Percentiles rank a stretch among this genome's conserved stretches.
These are phyloP conservation scores for Atkinsonella hypoxylon DNA, from an alignment of 2,329 filamentous ascomycete genomes.

Conservation along the genomic window DNA sequence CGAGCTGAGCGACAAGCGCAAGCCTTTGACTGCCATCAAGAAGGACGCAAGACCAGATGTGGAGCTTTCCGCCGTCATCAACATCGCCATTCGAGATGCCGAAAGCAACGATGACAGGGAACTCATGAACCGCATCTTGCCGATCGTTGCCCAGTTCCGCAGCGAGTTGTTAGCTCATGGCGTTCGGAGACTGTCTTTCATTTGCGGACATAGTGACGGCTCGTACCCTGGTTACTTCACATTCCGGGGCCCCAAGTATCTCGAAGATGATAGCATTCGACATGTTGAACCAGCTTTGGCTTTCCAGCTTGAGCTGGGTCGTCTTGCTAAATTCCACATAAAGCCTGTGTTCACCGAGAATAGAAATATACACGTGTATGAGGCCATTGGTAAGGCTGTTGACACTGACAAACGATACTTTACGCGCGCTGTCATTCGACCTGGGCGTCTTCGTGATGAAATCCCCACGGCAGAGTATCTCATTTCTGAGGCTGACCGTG, in stretches of 20 bases:
- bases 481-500: conserved; percentile 88
- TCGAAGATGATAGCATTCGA: conserved; percentile 90
- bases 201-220: conserved; percentile 88
- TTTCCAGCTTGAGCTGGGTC: conserved; percentile 94
- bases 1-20: conserved; percentile 63
- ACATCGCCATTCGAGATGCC: conserved; percentile 80
- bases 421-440: conserved; percentile 86
- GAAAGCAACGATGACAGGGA: conserved; percentile 76
- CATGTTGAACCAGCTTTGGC: conserved; percentile 93
- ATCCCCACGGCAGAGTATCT: conserved; percentile 98
- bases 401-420: conserved; percentile 99
- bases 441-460: conserved; percentile 88
- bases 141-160: conserved; percentile 69
- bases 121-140: conserved; percentile 61
- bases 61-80: conserved; percentile 83
- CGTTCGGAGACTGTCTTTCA: conserved; percentile 87
- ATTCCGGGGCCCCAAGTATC: conserved; percentile 84
- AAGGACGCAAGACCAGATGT: conserved; percentile 39
- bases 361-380: conserved; percentile 97
- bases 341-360: conserved; percentile 98
- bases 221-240: conserved; percentile 97
- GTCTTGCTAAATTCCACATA: conserved; percentile 94
- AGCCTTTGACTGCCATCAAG: conserved; percentile 23
- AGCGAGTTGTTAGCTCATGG: conserved; percentile 70
- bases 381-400: conserved; percentile 86